Conservation (phyloP, 208 protist species). For the Naegleria fowleri region DNA sequence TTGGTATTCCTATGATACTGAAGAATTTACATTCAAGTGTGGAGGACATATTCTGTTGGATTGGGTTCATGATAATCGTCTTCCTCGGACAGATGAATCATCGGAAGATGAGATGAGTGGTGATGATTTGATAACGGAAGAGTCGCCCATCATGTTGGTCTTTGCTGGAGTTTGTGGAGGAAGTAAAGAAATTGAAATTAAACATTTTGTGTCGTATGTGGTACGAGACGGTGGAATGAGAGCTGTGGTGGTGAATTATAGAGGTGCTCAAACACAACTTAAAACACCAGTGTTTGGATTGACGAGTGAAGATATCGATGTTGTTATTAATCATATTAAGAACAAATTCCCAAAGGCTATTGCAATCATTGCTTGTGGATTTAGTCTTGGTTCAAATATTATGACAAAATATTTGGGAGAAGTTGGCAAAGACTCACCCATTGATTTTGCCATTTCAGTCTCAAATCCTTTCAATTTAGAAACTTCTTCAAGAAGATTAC, state of each 20-base stretch:
- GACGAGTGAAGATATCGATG: background rate
- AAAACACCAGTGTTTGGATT: slow-evolving; percentile 3
- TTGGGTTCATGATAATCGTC: background rate
- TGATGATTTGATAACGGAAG: background rate
- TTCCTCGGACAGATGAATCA: too few relatives aligned
- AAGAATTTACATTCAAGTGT: slow-evolving; percentile 11
- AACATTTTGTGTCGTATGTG: slow-evolving; percentile 9
- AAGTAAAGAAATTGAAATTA: slow-evolving; percentile 22
- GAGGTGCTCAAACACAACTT: background rate
- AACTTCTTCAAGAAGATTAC: background rate
- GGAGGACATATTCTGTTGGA: slow-evolving; percentile 15
- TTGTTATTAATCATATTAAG: background rate
- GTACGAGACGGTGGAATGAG: background rate
- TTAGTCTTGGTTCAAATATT: slow-evolving; percentile 15
- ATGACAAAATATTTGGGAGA: slow-evolving; percentile 8
- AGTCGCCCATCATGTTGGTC: background rate
- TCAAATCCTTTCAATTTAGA: slow-evolving; percentile 16
- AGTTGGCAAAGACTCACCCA: background rate
- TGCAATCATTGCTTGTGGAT: background rate
- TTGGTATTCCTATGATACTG: background rate
- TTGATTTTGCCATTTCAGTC: background rate
- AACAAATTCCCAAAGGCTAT: background rate
- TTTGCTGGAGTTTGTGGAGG: slow-evolving; percentile 1
- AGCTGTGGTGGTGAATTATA: background rate
- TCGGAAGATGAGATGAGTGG: too few relatives aligned